These are phyloP conservation scores for Amanita phalloides DNA, from an alignment of 768 basidiomycete species.

Conservation along the genomic window DNA sequence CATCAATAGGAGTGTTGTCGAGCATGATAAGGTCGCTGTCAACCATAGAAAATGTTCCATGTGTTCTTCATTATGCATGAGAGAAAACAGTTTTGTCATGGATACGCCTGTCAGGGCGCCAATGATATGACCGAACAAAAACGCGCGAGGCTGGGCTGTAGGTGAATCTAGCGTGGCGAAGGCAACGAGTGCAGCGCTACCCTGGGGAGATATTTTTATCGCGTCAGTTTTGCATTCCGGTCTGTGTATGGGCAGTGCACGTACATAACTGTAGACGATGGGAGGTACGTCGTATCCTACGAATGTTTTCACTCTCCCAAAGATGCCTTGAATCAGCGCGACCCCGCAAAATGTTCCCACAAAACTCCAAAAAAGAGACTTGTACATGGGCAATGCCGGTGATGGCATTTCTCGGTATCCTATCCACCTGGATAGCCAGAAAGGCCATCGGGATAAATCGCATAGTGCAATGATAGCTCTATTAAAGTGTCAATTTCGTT, in stretches of 20 bases:
- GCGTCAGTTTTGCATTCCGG: not conserved
- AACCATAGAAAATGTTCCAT: conserved; percentile 39
- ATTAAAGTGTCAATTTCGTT: not conserved
- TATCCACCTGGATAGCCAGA: conserved; percentile 30
- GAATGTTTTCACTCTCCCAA: conserved; percentile 36
- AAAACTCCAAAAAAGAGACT: conserved; percentile 42
- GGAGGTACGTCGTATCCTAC: conserved; percentile 30
- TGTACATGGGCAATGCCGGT: conserved; percentile 20
- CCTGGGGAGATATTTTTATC: conserved; percentile 20
- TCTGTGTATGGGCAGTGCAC: conserved; percentile 10
- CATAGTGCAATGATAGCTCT: not conserved
- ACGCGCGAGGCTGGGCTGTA: conserved; percentile 39
- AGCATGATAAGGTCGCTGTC: conserved; percentile 33
- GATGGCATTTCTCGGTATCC: conserved; percentile 29
- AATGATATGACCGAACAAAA: conserved; percentile 41
- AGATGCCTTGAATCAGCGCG: conserved; percentile 37
- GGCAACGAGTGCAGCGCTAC: conserved; percentile 37
- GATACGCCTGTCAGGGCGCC: conserved; percentile 38
- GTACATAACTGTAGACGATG: conserved; percentile 38
- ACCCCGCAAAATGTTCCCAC: conserved; percentile 40
- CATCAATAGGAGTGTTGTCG: conserved; percentile 34
- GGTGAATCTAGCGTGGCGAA: conserved; percentile 44
- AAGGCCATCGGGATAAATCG: conserved; percentile 13
- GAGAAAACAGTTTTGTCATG: conserved; percentile 39
- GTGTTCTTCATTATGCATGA: conserved; percentile 26